phyloP scores from a whole-genome alignment of 345 rosid species.

The Salix exigua region DNA sequence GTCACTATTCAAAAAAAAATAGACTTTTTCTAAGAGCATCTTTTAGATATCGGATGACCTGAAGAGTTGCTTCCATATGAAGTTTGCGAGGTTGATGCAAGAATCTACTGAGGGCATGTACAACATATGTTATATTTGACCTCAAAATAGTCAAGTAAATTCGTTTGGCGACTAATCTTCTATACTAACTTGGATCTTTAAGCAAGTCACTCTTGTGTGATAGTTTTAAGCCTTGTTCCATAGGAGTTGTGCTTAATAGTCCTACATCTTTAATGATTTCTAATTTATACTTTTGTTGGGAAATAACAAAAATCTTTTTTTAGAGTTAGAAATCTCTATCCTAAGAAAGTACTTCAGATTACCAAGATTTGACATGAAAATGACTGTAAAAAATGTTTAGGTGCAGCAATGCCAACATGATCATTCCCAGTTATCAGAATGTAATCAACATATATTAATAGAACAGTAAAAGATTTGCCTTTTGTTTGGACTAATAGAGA shows the following conservation, averaged over 20 bases:
- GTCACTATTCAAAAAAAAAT: not conserved
- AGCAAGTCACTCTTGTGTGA: conserved; percentile 1
- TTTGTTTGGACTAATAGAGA: not conserved
- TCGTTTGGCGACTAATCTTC: too few species aligned
- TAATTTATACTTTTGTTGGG: not conserved
- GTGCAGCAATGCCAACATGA: not conserved
- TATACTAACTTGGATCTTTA: too few species aligned
- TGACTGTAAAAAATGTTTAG: not conserved
- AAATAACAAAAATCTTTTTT: not conserved
- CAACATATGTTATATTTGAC: conserved; percentile 1
- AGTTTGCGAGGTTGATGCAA: conserved; percentile 1
- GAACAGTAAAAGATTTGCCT: not conserved
- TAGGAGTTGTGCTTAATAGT: not conserved
- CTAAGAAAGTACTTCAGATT: not conserved
- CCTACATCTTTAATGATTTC: not conserved
- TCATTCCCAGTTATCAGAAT: not conserved
- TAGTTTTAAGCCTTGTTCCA: not conserved
- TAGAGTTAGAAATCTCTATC: not conserved
- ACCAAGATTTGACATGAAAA: not conserved
- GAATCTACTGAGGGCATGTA: not conserved
- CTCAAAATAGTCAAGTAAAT: conserved; percentile 5
- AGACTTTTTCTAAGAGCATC: not conserved
- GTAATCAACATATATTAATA: not conserved
- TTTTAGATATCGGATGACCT: not conserved
- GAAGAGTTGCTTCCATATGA: not conserved